A percentile compares a stretch with the other conserved stretches of the same genome.
phyloP scores from a whole-genome alignment of 306 rosid genomes.

The Malus domestica region DNA sequence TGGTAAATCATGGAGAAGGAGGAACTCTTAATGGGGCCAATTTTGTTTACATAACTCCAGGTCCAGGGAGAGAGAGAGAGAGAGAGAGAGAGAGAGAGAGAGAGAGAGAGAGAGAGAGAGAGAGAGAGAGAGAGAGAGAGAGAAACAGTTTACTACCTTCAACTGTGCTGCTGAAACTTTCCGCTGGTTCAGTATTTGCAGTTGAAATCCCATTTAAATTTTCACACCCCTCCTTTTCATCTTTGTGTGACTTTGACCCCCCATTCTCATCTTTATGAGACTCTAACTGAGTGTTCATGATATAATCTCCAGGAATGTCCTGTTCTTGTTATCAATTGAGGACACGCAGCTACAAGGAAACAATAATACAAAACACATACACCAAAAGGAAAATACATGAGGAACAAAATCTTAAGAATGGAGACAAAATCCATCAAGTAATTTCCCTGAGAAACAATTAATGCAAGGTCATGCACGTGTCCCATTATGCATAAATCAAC shows the following conservation, averaged over 20 bases:
- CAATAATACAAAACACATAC: background rate
- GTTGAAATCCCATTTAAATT: slow-evolving; percentile 31
- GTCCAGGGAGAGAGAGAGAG: background rate
- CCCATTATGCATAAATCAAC: background rate
- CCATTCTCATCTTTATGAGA: slow-evolving; percentile 28
- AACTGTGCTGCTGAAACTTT: slow-evolving; percentile 27
- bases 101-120: background rate
- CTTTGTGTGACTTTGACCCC: background rate
- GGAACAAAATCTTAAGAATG: background rate
- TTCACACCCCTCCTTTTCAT: slow-evolving; percentile 17
- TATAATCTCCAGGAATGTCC: slow-evolving; percentile 19
- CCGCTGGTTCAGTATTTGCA: slow-evolving; percentile 18
- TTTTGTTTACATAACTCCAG: slow-evolving; percentile 3
- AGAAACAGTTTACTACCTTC: slow-evolving; percentile 28
- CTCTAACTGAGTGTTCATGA: slow-evolving; percentile 48
- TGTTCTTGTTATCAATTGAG: slow-evolving; percentile 11
- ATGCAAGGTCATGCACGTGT: background rate
- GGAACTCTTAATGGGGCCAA: slow-evolving; percentile 5
- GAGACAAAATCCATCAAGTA: background rate
- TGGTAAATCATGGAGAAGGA: slow-evolving; percentile 9
- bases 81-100: background rate
- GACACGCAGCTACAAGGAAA: slow-evolving; percentile 22
- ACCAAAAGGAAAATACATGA: background rate
- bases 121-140: background rate
- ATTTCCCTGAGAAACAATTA: background rate